phyloP scores from a whole-genome alignment of 768 basidiomycete species.

The Boletellus ananiceps region DNA sequence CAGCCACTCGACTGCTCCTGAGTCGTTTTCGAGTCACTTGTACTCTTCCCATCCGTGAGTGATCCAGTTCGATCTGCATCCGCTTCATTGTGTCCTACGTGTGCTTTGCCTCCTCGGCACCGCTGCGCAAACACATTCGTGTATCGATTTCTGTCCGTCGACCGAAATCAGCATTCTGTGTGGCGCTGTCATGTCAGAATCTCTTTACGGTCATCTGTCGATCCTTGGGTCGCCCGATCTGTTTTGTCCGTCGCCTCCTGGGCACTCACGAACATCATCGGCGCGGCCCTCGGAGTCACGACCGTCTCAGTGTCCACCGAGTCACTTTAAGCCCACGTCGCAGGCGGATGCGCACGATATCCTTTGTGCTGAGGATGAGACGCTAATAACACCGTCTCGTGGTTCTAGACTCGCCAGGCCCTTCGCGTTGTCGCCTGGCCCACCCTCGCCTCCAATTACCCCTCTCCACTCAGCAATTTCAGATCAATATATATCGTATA shows the following conservation, averaged over 20 bases:
- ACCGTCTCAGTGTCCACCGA: conserved; percentile 19
- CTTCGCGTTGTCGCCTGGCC: conserved; percentile 46
- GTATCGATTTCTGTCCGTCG: conserved; percentile 27
- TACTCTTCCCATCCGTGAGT: conserved; percentile 27
- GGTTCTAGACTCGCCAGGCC: conserved; percentile 54
- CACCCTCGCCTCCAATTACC: conserved; percentile 22
- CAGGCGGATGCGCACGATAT: conserved; percentile 22
- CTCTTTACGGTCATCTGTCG: conserved; percentile 13
- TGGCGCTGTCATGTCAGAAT: conserved; percentile 14
- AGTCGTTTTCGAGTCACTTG: conserved; percentile 16
- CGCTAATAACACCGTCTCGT: conserved; percentile 40
- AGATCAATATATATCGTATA: conserved; percentile 35
- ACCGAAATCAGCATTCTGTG: conserved; percentile 25
- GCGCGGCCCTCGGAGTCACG: conserved; percentile 20
- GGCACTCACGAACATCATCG: conserved; percentile 31
- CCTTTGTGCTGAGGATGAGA: conserved; percentile 35
- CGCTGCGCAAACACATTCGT: conserved; percentile 14
- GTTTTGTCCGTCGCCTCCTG: conserved; percentile 29
- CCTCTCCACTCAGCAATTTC: conserved; percentile 45
- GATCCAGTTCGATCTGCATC: conserved; percentile 21
- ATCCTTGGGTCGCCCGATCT: conserved; percentile 28
- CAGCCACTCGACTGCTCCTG: conserved; percentile 19
- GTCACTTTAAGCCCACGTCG: conserved; percentile 16
- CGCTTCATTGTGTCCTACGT: conserved; percentile 30
- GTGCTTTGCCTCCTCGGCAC: conserved; percentile 19